Evolutionary conservation across 768 basidiomycete genomes (phyloP), one percentile per base, ranked within the genome.

Genomic region (Lepiota brunneoincarnata): DNA sequence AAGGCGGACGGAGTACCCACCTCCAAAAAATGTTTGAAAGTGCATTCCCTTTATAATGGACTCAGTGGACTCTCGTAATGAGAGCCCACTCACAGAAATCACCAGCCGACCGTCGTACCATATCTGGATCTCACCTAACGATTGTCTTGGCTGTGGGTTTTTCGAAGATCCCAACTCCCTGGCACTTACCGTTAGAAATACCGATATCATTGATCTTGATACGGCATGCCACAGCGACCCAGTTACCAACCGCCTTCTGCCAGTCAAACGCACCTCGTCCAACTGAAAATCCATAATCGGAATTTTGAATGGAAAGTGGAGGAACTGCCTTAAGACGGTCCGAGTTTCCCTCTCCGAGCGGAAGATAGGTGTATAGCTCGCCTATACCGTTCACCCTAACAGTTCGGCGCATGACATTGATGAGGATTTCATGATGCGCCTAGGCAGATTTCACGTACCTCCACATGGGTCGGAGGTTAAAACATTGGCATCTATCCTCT

Each of bases 11-110:
- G 44, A 6, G 18, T n/a, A 61, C 72, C 50, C 59, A 82, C 85
- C 87, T 40, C 87, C 88, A 57, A 91, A 91, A 72, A 90, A 91
- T 0, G 88, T 89, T 66, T 89, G 81, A 47, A 87, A 81, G 64
- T 87, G 87, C 64, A 86, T 79, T 6, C 89, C 89, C 52, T 81
- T 82, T 50, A 91, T 79, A 49, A 68, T 73, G 1, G 75, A 73
- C 1, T 70, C 73, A 6, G 59, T 64, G n/a, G 68, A 62, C 3
- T 68, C 61, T 10, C 84, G 75, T 4, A 89, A 62, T 3, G 71
- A 65, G 1, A 92, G 64, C 0, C 79, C 79, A 1, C 64, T 61
- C 1, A 78, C 71, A n/a, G 59, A 62, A 6, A 90, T 79, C 3
- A 83, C 83, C 1, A 75, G 76, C 9, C 64, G 58, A 0, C 87